Percentiles rank a stretch among this genome's conserved stretches.
These are phyloP conservation scores for Citrullus mucosospermus DNA, from an alignment of 306 rosid genomes.

Conservation along the genomic window DNA sequence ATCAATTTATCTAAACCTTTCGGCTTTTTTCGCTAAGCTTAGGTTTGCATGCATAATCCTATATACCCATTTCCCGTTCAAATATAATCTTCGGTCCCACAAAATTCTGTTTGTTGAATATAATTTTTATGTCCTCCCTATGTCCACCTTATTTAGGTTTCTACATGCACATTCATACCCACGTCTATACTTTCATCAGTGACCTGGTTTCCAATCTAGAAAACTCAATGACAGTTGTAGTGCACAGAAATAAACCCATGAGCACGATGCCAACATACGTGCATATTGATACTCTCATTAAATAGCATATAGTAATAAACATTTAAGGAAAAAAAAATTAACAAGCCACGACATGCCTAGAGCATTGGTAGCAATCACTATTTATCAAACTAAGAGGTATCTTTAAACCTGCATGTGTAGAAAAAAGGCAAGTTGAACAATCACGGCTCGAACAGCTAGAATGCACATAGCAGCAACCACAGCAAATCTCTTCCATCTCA, in stretches of 20 bases:
- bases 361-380: background rate
- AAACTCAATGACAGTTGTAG: too few relatives aligned
- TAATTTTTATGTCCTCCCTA: background rate
- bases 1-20: background rate
- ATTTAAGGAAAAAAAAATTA: background rate
- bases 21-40: background rate
- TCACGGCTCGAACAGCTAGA: constrained; percentile 84
- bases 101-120: background rate
- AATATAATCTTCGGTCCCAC: background rate
- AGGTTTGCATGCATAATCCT: background rate
- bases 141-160: background rate
- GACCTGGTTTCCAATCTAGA: background rate
- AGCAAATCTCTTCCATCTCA: constrained; percentile 97
- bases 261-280: background rate
- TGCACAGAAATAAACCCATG: background rate
- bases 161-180: background rate
- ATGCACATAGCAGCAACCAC: constrained; percentile 92
- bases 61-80: background rate
- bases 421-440: constrained; percentile 95
- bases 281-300: background rate
- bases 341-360: background rate
- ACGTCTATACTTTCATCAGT: background rate
- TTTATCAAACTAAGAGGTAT: background rate
- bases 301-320: background rate
- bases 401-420: constrained; percentile 77